These are phyloP conservation scores for Keithomyces neogunnii DNA, from an alignment of 2,329 filamentous ascomycete genomes.

Conservation along the genomic window DNA sequence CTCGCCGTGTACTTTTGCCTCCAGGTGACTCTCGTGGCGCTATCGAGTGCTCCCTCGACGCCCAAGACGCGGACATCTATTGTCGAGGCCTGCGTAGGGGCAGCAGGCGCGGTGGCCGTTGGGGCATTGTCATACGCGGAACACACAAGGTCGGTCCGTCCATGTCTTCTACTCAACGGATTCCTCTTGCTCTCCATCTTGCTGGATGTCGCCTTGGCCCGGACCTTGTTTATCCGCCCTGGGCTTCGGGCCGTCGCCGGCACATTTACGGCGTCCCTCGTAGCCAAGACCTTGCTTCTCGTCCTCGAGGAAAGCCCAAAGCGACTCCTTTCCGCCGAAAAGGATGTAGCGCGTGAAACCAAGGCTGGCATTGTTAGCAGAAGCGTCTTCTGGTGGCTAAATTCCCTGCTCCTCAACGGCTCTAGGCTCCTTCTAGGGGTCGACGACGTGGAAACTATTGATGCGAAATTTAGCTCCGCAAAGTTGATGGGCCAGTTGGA, in stretches of 20 bases:
- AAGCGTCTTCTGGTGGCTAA: conserved; percentile 19
- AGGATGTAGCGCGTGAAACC: conserved; percentile 6
- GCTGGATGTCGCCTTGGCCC: conserved; percentile 28
- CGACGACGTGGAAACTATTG: conserved; percentile 21
- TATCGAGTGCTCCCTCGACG: conserved; percentile 13
- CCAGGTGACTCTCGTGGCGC: no score
- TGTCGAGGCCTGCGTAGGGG: conserved; percentile 17
- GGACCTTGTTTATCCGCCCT: conserved; percentile 16
- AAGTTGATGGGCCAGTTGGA: not conserved
- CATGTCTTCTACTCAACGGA: conserved; percentile 29
- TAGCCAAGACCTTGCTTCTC: conserved; percentile 23
- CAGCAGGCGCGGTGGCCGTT: conserved; percentile 15
- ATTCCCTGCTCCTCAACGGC: conserved; percentile 19
- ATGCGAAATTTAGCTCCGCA: conserved; percentile 3
- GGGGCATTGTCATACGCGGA: conserved; percentile 16
- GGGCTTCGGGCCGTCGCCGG: conserved; percentile 14
- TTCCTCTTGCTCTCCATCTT: conserved; percentile 32
- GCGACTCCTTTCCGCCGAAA: not conserved
- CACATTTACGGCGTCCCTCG: conserved; percentile 21
- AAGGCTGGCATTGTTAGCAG: conserved; percentile 17
- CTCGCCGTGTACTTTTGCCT: no score
- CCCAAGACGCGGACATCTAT: conserved; percentile 1
- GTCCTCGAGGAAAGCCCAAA: conserved; percentile 25
- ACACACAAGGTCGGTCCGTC: conserved; percentile 26
- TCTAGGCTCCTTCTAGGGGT: conserved; percentile 22